Conservation (phyloP, 2,329 filamentous ascomycete species). For the Xylaria arbuscula region DNA sequence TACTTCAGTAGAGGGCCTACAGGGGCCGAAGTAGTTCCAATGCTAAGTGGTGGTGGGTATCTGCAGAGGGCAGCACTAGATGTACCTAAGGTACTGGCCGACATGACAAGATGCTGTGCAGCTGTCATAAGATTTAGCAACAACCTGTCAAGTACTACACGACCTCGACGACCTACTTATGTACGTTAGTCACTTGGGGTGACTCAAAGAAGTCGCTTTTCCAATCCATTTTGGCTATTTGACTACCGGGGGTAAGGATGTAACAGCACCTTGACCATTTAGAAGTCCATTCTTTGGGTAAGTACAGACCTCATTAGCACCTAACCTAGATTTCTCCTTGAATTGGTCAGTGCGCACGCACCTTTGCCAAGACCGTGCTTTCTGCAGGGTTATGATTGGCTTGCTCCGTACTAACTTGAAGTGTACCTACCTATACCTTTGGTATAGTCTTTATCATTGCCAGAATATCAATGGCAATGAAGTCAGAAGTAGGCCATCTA, state of each 20-base stretch:
- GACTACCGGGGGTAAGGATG: background rate
- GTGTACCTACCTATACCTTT: background rate
- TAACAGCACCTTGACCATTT: no score
- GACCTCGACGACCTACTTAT: no score
- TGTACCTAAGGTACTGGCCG: background rate
- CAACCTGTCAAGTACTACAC: background rate
- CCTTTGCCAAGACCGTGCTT: constrained; percentile 6
- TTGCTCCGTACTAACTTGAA: background rate
- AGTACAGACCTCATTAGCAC: no score
- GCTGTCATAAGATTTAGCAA: background rate
- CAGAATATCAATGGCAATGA: no score
- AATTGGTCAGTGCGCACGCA: constrained; percentile 1
- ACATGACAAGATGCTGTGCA: background rate
- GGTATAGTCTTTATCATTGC: no score
- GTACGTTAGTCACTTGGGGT: background rate
- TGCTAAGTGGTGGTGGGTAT: no score
- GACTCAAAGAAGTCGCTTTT: background rate
- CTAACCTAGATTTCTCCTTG: background rate
- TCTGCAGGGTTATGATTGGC: constrained; percentile 3
- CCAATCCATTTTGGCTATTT: background rate
- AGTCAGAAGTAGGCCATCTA: no score
- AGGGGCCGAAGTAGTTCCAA: background rate
- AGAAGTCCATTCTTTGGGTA: no score
- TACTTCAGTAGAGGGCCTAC: background rate
- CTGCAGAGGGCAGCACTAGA: background rate